Evolutionary conservation across 2,329 filamentous ascomycete species (phyloP).

Genomic region (Sporothrix brasiliensis): DNA sequence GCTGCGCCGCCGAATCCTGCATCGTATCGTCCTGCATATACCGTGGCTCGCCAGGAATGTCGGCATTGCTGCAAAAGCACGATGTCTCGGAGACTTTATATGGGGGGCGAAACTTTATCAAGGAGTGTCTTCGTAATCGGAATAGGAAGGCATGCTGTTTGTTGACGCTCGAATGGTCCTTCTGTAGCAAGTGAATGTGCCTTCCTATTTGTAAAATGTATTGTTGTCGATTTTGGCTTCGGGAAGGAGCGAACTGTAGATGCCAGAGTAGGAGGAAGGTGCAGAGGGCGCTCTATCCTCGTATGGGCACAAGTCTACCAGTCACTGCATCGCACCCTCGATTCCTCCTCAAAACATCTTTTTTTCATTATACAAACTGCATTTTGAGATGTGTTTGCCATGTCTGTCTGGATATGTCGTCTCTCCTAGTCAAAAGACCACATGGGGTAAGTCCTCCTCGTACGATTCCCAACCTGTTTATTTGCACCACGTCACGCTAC

Average conservation of each 20-base stretch:
- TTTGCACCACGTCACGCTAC: not conserved
- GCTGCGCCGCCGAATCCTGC: not conserved
- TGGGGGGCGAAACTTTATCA: not conserved
- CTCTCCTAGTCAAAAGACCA: not conserved
- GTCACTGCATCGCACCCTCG: not conserved
- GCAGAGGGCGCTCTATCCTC: not conserved
- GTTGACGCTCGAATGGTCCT: not conserved
- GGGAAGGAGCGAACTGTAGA: not conserved
- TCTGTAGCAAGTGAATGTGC: not conserved
- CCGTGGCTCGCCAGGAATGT: not conserved
- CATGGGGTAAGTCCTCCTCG: not conserved
- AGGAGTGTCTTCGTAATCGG: not conserved
- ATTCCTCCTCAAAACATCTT: not conserved
- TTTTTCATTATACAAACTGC: not conserved
- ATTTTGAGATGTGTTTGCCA: not conserved
- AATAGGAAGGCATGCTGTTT: conserved; percentile 19
- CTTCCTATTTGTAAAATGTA: conserved; percentile 2
- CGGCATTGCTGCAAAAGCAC: not conserved
- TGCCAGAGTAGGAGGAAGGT: not conserved
- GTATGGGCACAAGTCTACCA: not conserved
- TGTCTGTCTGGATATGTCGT: not conserved
- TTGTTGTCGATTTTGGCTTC: not conserved
- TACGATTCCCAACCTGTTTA: not conserved
- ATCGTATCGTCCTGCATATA: not conserved
- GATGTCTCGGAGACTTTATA: not conserved